phyloP scores from a whole-genome alignment of 352 stramenopile genomes.

The Pythium angustatum region DNA sequence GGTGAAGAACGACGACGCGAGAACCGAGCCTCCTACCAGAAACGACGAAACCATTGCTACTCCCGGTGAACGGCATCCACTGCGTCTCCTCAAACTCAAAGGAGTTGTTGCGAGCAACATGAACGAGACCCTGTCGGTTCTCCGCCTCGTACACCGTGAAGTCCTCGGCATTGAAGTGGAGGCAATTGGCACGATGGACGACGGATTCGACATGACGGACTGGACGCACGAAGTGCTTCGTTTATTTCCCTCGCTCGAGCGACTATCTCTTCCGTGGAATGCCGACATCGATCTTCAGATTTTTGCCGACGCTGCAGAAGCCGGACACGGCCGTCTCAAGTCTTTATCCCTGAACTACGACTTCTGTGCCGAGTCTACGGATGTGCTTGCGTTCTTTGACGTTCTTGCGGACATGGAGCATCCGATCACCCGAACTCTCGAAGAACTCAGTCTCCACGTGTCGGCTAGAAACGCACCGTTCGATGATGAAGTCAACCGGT shows the following conservation, averaged over 20 bases:
- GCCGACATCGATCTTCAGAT: not conserved
- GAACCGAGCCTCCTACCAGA: too few species aligned
- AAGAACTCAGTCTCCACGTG: too few species aligned
- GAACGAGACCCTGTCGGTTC: not conserved
- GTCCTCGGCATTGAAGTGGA: not conserved
- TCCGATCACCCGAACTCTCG: too few species aligned
- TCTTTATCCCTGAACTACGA: too few species aligned
- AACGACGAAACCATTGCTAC: too few species aligned
- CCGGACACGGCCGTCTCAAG: too few species aligned
- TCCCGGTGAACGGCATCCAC: not conserved
- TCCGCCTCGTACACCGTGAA: not conserved
- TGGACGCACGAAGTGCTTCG: not conserved
- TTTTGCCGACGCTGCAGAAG: too few species aligned
- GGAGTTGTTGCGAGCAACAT: not conserved
- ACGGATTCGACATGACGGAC: not conserved
- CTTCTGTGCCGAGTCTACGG: too few species aligned
- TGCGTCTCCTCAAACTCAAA: not conserved
- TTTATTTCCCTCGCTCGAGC: not conserved
- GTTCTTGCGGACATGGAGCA: too few species aligned
- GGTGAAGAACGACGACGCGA: not conserved
- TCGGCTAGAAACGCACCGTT: too few species aligned
- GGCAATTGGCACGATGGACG: not conserved
- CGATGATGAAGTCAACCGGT: not conserved
- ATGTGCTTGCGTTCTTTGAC: too few species aligned
- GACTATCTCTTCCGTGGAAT: too few species aligned